Evolutionary conservation across 257 asterid genomes (phyloP), one percentile per base, ranked within the genome.

Genomic region (Osmanthus fragrans): DNA sequence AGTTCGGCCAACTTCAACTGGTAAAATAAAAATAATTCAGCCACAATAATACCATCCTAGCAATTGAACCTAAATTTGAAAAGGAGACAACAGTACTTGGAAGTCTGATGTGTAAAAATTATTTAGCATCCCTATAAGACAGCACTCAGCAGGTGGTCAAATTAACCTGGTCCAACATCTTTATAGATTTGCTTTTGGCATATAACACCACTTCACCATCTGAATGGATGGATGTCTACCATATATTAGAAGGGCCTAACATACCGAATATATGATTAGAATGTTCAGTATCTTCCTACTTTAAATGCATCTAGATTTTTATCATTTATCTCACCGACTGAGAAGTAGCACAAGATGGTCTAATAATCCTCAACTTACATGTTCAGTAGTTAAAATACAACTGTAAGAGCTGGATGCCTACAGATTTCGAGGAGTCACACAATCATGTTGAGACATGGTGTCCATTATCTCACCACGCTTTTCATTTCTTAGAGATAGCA

Each of bases 251-350:
- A 27, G 33, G 69, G 25, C 29, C 34, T 63, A 58, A 2, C 18
- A 25, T 4, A 4, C 18, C 1, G 16, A 25, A 63, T 63, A 63
- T 63, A 63, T 63, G 69, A 19, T 54, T 7, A 54, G 25, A 54
- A 54, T 54, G 64, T 54, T 70, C 45, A 39, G 33, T 45, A 10
- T 40, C 18, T 23, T 76, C 33, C 58, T 36, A 72, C 56, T 70
- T 33, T 39, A 65, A 74, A 70, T 56, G 73, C 77, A 81, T 63
- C 56, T 25, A 58, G n/a, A 76, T 32, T 68, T 27, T 25, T 47
- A 72, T 51, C 49, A 66, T 49, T 45, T 68, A 60, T 73, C 74
- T 66, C 58, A 54, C 37, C 19, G 27, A 71, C 78, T 45, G 70
- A 63, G 34, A 79, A 60, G 58, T 58, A 64, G 68, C 58, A 76